Conservation (phyloP, 257 asterid genomes). For the Fraxinus quadrangulata region DNA sequence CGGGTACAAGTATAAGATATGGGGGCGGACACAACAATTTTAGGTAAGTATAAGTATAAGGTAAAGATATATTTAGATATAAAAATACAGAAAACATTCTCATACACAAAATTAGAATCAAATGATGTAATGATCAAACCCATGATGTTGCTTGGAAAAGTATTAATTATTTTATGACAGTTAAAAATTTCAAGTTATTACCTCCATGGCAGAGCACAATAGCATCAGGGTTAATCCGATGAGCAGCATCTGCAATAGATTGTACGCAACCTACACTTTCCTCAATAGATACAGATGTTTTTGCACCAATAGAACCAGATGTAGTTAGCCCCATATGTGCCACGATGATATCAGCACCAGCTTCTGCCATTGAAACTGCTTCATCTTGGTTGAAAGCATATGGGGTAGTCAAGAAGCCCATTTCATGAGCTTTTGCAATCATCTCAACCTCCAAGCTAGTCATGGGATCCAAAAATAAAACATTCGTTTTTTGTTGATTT, state of each 20-base stretch:
- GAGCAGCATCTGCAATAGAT: slow-evolving; percentile 94
- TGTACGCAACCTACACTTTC: slow-evolving; percentile 83
- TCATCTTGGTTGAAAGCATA: slow-evolving; percentile 88
- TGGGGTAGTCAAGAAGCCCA: slow-evolving; percentile 96
- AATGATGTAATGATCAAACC: background rate
- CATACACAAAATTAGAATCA: background rate
- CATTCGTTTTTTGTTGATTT: background rate
- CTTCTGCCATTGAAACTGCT: slow-evolving; percentile 87
- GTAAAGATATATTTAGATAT: background rate
- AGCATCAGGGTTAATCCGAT: slow-evolving; percentile 58
- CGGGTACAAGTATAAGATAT: no score
- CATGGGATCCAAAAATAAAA: slow-evolving; percentile 19
- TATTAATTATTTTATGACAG: background rate
- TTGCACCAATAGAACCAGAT: slow-evolving; percentile 92
- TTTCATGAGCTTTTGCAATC: slow-evolving; percentile 85
- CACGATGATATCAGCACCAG: slow-evolving; percentile 95
- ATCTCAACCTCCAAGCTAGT: slow-evolving; percentile 91
- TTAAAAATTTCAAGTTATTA: slow-evolving; percentile 25
- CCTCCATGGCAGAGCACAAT: slow-evolving; percentile 99
- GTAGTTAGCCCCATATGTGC: slow-evolving; percentile 99
- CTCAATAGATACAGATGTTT: slow-evolving; percentile 79
- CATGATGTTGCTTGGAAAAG: background rate
- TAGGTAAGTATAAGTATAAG: background rate
- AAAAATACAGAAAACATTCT: background rate
- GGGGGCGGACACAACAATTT: no score